Evolutionary conservation across 441 rosid genomes (phyloP).

Genomic region (Gossypium schwendimanii): DNA sequence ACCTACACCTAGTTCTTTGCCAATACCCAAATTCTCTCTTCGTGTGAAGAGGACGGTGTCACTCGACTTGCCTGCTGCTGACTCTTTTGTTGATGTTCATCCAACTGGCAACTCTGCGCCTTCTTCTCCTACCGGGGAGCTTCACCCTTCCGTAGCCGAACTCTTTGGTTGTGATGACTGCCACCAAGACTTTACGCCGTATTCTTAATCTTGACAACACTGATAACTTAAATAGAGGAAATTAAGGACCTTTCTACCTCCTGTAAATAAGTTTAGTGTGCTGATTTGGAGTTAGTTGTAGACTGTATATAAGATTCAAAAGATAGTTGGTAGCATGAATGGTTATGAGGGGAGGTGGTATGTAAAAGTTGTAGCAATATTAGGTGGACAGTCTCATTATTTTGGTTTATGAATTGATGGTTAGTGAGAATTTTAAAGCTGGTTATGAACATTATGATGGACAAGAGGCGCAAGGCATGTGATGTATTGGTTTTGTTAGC

Average conservation of each 20-base stretch:
- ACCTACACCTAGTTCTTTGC: slow-evolving; percentile 80
- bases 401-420: slow-evolving; percentile 9
- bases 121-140: slow-evolving; percentile 67
- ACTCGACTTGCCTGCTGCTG: slow-evolving; percentile 42
- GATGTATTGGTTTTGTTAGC: slow-evolving; percentile 12
- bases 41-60: slow-evolving; percentile 54
- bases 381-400: slow-evolving; percentile 21
- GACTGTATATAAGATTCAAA: slow-evolving; percentile 53
- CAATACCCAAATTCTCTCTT: slow-evolving; percentile 79
- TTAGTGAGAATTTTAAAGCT: slow-evolving; percentile 2
- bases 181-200: slow-evolving; percentile 83
- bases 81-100: slow-evolving; percentile 29
- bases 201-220: slow-evolving; percentile 72
- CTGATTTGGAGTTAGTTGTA: slow-evolving; percentile 32
- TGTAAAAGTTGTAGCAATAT: slow-evolving; percentile 20
- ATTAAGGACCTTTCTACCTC: slow-evolving; percentile 27
- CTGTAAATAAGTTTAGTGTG: slow-evolving; percentile 37
- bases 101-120: slow-evolving; percentile 83
- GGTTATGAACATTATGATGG: not conserved
- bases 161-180: slow-evolving; percentile 56
- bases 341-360: slow-evolving; percentile 14
- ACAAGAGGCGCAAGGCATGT: slow-evolving; percentile 10
- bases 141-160: slow-evolving; percentile 28
- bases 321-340: slow-evolving; percentile 23
- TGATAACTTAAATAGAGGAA: slow-evolving; percentile 38